Base-by-base conservation (phyloP, 768 basidiomycete genomes). In the Leucogyrophana mollusca region DNA sequence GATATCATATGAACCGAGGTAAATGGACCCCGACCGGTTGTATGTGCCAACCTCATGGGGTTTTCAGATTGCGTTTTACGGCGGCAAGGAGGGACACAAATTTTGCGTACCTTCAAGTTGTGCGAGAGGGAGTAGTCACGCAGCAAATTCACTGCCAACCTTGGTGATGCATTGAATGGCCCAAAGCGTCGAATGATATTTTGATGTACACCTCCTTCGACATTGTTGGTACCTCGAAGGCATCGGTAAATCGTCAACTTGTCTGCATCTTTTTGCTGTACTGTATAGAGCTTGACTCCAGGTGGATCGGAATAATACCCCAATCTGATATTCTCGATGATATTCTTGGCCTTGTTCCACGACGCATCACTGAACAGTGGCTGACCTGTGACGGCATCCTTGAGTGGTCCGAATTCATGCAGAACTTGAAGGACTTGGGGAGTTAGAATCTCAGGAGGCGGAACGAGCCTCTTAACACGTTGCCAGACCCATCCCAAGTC, bases 191-290 rank as follows among this genome's bases (percentile, higher is more conserved):
- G 9, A 53, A 59, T 32, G 51, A 62, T 25, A 4, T 47, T 16
- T 56, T 64, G 11, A 58, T 73, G 69, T 3, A 73, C 62, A 9
- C 64, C 65, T 18, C 70, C 67, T 51, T 72, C 64, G 2, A 62
- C 62, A 11, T 43, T 45, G 20, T 70, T 71, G 9, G 71, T 70
- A 0, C 67, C 68, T 3, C 57, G 48, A 1, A 54, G 39, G 27
- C 49, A 51, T 2, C 46, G 0, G 40, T 60, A 60, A 3, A 58
- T 20, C 3, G 45, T 40, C 8, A 61, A 48, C n/a, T 56, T 54
- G 43, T 50, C 14, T n/a, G 38, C 9, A 34, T 59, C 54, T 6
- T 34, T 43, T 21, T 52, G 43, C 4, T 54, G 4, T 0, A 43
- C 5, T 4, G 34, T 33, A 32, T 65, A 68, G 0, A 70, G 49